Evolutionary conservation across 1,284 basidiomycete genomes (phyloP).

Genomic region (Malassezia caprae): DNA sequence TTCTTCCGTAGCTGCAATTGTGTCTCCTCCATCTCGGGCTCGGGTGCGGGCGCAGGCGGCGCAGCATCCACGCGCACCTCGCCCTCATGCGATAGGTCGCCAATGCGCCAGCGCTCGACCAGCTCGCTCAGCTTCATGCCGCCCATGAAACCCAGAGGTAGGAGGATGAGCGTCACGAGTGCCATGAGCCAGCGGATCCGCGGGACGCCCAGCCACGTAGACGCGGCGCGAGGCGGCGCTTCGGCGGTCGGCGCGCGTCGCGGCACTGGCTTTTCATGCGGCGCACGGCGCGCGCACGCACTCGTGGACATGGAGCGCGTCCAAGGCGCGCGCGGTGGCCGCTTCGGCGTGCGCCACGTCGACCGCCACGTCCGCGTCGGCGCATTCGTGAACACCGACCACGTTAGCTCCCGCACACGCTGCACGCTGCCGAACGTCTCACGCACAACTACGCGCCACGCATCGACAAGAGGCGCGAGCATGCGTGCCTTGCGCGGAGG

Average conservation of each 20-base stretch:
- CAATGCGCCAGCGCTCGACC: conserved; percentile 1
- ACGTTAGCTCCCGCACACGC: conserved; percentile 4
- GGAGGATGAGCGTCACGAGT: conserved; percentile 5
- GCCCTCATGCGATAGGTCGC: conserved; percentile 12
- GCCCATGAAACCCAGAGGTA: conserved; percentile 9
- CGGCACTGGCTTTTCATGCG: conserved; percentile 7
- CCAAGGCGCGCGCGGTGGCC: not conserved
- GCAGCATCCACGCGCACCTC: not conserved
- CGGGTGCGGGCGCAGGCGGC: not conserved
- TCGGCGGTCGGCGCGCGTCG: not conserved
- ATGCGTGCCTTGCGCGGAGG: not conserved
- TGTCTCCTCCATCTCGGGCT: not conserved
- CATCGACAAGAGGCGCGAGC: not conserved
- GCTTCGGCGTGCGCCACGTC: conserved; percentile 6
- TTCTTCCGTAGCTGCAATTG: not conserved
- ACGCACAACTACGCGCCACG: conserved; percentile 1
- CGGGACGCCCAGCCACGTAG: conserved; percentile 2
- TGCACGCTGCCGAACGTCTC: conserved; percentile 7
- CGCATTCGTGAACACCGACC: conserved; percentile 10
- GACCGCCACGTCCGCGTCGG: conserved; percentile 5
- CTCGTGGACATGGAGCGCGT: not conserved
- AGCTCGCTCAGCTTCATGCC: conserved; percentile 14
- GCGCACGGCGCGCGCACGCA: not conserved
- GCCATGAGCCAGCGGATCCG: conserved; percentile 8
- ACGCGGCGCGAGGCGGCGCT: not conserved